Conservation (phyloP, 495 filamentous ascomycete species). For the Podospora comata region DNA sequence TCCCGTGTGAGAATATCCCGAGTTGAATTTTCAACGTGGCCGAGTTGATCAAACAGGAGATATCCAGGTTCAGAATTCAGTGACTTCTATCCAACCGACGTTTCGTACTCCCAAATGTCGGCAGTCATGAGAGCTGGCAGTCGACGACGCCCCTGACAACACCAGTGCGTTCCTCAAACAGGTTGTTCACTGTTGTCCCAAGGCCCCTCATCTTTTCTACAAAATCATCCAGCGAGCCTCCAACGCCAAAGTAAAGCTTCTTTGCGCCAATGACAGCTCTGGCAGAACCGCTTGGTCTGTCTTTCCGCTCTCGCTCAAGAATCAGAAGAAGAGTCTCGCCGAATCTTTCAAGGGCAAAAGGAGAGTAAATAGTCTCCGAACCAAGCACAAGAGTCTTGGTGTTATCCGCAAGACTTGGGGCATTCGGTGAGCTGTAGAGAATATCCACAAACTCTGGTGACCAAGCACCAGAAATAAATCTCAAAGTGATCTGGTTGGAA, state of each 20-base stretch:
- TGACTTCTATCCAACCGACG: neutral
- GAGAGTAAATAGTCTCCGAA: conserved; percentile 95
- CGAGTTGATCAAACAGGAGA: neutral
- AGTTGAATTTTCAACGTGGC: neutral
- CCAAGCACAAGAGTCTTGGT: conserved; percentile 62
- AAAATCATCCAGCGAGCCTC: conserved; percentile 89
- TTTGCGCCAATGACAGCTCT: conserved; percentile 85
- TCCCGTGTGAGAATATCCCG: neutral
- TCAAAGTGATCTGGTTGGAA: conserved; percentile 56
- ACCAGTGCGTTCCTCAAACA: conserved; percentile 62
- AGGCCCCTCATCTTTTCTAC: conserved; percentile 56
- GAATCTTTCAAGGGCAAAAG: conserved; percentile 68
- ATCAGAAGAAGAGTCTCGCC: conserved; percentile 65
- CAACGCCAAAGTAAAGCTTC: conserved; percentile 93
- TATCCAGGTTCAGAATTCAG: neutral
- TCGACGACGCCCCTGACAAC: conserved; percentile 53
- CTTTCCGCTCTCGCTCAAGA: conserved; percentile 52
- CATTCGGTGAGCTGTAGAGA: conserved; percentile 35
- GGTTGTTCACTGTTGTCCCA: conserved; percentile 54
- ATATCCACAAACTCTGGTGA: conserved; percentile 62
- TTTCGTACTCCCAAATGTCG: neutral
- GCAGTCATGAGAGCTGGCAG: conserved; percentile 35
- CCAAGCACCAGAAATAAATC: conserved; percentile 84
- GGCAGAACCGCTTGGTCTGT: conserved; percentile 37
- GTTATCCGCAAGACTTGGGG: conserved; percentile 21